Evolutionary conservation across 176 grass and related monocot species (phyloP), one percentile per base, ranked within the genome.

Genomic region (Juncus effusus): DNA sequence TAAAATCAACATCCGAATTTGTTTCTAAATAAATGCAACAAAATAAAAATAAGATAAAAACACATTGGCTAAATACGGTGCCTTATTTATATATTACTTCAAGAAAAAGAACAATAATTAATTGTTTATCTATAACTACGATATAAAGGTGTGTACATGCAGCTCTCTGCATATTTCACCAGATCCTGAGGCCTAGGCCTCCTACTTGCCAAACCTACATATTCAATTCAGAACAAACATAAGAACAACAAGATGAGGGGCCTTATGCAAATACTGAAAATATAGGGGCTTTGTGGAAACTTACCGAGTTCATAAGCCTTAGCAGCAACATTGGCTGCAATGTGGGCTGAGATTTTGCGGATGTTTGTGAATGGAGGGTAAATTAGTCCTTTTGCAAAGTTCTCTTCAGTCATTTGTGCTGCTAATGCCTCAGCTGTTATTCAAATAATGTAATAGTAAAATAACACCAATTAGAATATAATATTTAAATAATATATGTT

Each of bases 311-410:
- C 85, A 53, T 95, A 89, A 60, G 90, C 90, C 84, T 89, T 94
- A 16, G 90, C 85, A 13, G 90, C 90, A 51, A 94, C 90, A 7
- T 81, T 89, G 72, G 90, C 90, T 49, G 85, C 85, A 68, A 95
- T 89, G 40, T 85, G 82, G 35, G 90, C 90, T 69, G 82, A 89
- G 42, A 95, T 89, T 66, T 89, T 95, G 60, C 90, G 82, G 76
- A 95, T 95, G 52, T 85, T 94, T 51, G 90, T 85, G 73, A 94
- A 94, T 36, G 85, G 90, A n/a, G 90, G 90, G 35, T 94, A 89
- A 60, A 89, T 77, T 35, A 86, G 76, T 16, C 90, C 90, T 63
- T 89, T 89, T 3, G 74, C 72, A 41, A 85, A 89, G 64, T 89
- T 78, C 59, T 89, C 85, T 41, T 77, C 38, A 35, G 85, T 82